Evolutionary conservation across 129 eudicot species (phyloP).

Genomic region (Tagetes patula): DNA sequence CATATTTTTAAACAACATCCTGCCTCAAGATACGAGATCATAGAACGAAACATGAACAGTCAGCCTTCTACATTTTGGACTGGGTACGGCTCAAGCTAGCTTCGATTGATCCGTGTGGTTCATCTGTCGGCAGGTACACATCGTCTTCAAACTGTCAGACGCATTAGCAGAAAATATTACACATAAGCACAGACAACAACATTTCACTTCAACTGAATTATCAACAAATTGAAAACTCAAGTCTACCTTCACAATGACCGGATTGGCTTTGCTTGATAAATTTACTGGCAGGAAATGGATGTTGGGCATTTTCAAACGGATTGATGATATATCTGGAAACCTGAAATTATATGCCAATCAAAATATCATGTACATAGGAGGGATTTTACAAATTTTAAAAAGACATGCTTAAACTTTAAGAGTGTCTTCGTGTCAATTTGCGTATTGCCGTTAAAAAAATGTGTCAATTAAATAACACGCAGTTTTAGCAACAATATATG

Average conservation of each 20-base stretch:
- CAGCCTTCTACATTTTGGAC: slow-evolving; percentile 61
- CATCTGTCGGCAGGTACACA: slow-evolving; percentile 85
- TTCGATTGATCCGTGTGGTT: slow-evolving; percentile 96
- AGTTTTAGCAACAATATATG: no score
- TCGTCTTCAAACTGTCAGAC: slow-evolving; percentile 83
- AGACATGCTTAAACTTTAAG: no score
- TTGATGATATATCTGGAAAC: slow-evolving; percentile 62
- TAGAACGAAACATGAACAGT: slow-evolving; percentile 17
- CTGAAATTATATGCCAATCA: slow-evolving; percentile 42
- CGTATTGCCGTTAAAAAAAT: no score
- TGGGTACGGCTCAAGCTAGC: slow-evolving; percentile 73
- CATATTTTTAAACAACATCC: slow-evolving; percentile 18
- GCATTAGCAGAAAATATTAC: slow-evolving; percentile 13
- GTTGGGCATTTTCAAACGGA: slow-evolving; percentile 91
- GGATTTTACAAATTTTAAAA: no score
- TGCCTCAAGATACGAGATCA: neutral
- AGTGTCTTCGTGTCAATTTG: no score
- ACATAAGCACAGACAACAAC: slow-evolving; percentile 10
- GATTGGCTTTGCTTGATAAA: slow-evolving; percentile 74
- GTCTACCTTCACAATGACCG: slow-evolving; percentile 78
- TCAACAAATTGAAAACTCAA: neutral
- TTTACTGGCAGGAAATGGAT: slow-evolving; percentile 93
- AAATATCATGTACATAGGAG: slow-evolving; percentile 1
- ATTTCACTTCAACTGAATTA: neutral
- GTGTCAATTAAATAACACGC: no score